Base-by-base conservation (phyloP, 768 basidiomycete species). In the Candolleomyces eurysporus region DNA sequence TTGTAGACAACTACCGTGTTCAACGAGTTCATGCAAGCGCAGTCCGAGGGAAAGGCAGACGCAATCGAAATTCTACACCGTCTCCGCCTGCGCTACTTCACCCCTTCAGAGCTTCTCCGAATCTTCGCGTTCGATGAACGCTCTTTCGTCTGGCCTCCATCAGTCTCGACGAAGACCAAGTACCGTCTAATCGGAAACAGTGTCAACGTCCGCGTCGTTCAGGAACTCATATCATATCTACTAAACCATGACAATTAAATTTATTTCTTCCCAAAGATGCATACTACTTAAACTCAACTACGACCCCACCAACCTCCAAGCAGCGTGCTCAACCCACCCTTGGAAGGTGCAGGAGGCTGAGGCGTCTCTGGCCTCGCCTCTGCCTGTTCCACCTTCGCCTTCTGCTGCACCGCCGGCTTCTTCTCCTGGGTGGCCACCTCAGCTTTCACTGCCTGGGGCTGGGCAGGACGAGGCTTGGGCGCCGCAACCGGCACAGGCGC, bases 251-350 rank as follows among this genome's bases (percentile, higher is more conserved):
- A 26, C 26, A 26, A 26, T 26, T 26, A 26, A 26, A 26, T 26
- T 26, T 26, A 26, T 26, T 26, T 26, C 26, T 26, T 26, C 26
- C 26, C 26, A 26, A 26, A 26, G 26, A 26, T 4, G 43, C 14
- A 45, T 4, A 45, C 43, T 45, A 45, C 14, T 45, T 45, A 45
- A 45, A 13, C n/a, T 49, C 48, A 49, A 49, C 48, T 79, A 60
- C 69, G 76, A 16, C 90, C 89, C 92, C 91, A 93, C 92, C 92
- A 94, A 4, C 90, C 91, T 26, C 91, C 91, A 26, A 94, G 75
- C 59, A 93, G 69, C 60, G 82, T 81, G 58, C 86, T 79, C 56
- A 93, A 74, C 3, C 90, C 89, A 26, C 87, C 81, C 19, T 74
- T 74, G 22, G 74, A 67, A 11, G 80, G 75, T 4, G 73, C 73